Conservation (phyloP, 192 early-diverging fungal genomes). For the Backusella macrospora region DNA sequence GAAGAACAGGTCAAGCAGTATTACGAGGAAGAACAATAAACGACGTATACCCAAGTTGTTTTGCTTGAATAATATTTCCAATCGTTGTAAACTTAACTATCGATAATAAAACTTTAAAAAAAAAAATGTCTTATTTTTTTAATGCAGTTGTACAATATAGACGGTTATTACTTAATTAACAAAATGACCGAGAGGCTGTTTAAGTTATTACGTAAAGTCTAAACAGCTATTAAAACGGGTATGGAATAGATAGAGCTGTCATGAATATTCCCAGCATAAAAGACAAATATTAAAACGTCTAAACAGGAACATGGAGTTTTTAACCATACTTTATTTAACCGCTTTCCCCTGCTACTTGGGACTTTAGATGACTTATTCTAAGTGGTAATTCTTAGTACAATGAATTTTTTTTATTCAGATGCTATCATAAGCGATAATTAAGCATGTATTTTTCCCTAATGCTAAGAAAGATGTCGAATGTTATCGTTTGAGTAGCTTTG, state of each 20-base stretch:
- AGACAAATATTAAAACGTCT: neutral
- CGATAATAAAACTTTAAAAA: constrained; percentile 7
- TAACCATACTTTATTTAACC: neutral
- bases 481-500: neutral
- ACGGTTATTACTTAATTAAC: too few species aligned
- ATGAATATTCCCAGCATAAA: neutral
- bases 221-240: too few species aligned
- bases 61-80: neutral
- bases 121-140: neutral
- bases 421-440: neutral
- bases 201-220: too few species aligned
- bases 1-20: constrained; percentile 37
- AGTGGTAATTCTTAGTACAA: neutral
- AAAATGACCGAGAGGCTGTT: too few species aligned
- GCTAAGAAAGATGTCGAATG: neutral
- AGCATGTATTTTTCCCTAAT: neutral
- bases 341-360: neutral
- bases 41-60: constrained; percentile 4
- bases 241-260: neutral
- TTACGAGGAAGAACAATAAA: constrained; percentile 35
- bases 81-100: neutral
- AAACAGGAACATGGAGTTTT: neutral
- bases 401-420: neutral
- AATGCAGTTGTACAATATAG: neutral
- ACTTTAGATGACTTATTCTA: neutral